Percentiles rank a stretch among this genome's conserved stretches.
phyloP scores from a whole-genome alignment of 164 flowering plant species.

The grape (Vitis vinifera) region ASM3070453v1 NC_081821.1:10796001-10796500 shows the following conservation, averaged over 20 bases:
- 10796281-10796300: background rate
- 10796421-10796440: too few species aligned
- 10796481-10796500: too few species aligned
- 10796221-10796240: slow-evolving; percentile 51
- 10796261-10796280: slow-evolving; percentile 29
- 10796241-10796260: slow-evolving; percentile 58
- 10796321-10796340: too few species aligned
- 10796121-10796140: slow-evolving; percentile 34
- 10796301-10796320: background rate
- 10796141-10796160: slow-evolving; percentile 19
- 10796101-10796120: slow-evolving; percentile 46
- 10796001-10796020: slow-evolving; percentile 2
- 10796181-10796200: slow-evolving; percentile 24
- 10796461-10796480: too few species aligned
- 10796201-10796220: slow-evolving; percentile 20
- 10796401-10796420: too few species aligned
- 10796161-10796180: slow-evolving; percentile 9
- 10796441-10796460: too few species aligned
- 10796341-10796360: too few species aligned
- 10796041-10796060: slow-evolving; percentile 27
- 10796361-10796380: too few species aligned
- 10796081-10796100: slow-evolving; percentile 54
- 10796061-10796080: slow-evolving; percentile 46
- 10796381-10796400: too few species aligned
- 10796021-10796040: slow-evolving; percentile 33